phyloP scores from a whole-genome alignment of 768 basidiomycete genomes.

The Boletus vermiculosoides region DNA sequence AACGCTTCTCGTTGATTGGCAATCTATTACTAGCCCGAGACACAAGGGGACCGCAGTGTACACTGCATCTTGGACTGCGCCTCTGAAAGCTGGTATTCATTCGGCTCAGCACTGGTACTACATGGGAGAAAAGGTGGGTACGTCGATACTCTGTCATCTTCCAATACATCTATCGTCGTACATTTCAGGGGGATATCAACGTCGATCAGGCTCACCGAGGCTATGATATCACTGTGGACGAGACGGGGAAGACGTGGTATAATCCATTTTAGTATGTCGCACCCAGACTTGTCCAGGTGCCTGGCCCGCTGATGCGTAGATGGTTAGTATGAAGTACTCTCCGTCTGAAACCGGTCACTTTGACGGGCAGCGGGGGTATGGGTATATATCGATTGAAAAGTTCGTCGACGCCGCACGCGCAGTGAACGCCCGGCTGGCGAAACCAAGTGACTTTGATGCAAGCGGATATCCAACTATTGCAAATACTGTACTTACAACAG shows the following conservation, averaged over 20 bases:
- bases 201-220: slow-evolving; percentile 95
- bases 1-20: slow-evolving; percentile 93
- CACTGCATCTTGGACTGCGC: slow-evolving; percentile 94
- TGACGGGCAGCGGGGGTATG: slow-evolving; percentile 92
- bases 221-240: slow-evolving; percentile 86
- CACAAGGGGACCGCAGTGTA: slow-evolving; percentile 88
- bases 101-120: slow-evolving; percentile 94
- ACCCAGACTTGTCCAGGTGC: background rate
- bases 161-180: background rate
- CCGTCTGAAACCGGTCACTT: slow-evolving; percentile 90
- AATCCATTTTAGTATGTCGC: slow-evolving; percentile 85
- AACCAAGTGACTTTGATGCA: slow-evolving; percentile 71
- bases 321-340: slow-evolving; percentile 85
- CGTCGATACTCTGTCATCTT: background rate
- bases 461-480: slow-evolving; percentile 85
- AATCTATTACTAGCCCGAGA: slow-evolving; percentile 68
- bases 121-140: slow-evolving; percentile 80
- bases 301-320: slow-evolving; percentile 8
- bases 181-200: slow-evolving; percentile 76
- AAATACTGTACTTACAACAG: slow-evolving; percentile 85
- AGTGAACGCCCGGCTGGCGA: slow-evolving; percentile 68
- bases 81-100: slow-evolving; percentile 85
- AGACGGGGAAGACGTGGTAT: slow-evolving; percentile 79
- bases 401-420: slow-evolving; percentile 81
- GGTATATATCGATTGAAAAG: slow-evolving; percentile 88